Percentiles rank a stretch among this genome's conserved stretches.
phyloP scores from a whole-genome alignment of 2,329 filamentous ascomycete species.

The Trichothecium sympodiale region DNA sequence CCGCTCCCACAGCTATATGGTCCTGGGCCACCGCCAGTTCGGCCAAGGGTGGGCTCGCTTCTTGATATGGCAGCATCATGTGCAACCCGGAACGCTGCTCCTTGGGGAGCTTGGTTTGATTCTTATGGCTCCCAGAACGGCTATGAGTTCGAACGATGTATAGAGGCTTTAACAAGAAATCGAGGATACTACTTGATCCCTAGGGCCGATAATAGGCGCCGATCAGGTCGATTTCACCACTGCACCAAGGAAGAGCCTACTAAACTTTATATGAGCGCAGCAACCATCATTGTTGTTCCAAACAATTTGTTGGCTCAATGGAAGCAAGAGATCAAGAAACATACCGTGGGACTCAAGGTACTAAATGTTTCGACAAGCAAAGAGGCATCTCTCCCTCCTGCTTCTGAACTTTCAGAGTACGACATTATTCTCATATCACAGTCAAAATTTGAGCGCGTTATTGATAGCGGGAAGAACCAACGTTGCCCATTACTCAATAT shows the following conservation, averaged over 20 bases:
- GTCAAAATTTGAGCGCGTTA: conserved; percentile 56
- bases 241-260: background rate
- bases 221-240: conserved; percentile 10
- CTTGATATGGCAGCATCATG: conserved; percentile 66
- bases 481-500: conserved; percentile 48
- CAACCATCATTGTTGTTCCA: conserved; percentile 71
- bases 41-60: conserved; percentile 46
- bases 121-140: conserved; percentile 27
- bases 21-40: conserved; percentile 23
- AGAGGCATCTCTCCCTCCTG: conserved; percentile 41
- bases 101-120: conserved; percentile 59
- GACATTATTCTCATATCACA: conserved; percentile 74
- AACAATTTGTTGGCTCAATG: conserved; percentile 78
- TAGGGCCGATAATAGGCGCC: conserved; percentile 25
- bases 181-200: conserved; percentile 48
- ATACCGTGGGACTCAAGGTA: conserved; percentile 56
- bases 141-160: conserved; percentile 41
- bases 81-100: conserved; percentile 53
- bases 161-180: conserved; percentile 44
- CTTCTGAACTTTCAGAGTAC: conserved; percentile 48
- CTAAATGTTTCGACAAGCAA: conserved; percentile 43
- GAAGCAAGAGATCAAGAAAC: conserved; percentile 68
- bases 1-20: conserved; percentile 52
- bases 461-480: conserved; percentile 28
- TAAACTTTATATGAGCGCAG: conserved; percentile 52